These are phyloP conservation scores for Takashimella tepidaria DNA, from an alignment of 1,284 basidiomycete genomes.

Conservation along the genomic window DNA sequence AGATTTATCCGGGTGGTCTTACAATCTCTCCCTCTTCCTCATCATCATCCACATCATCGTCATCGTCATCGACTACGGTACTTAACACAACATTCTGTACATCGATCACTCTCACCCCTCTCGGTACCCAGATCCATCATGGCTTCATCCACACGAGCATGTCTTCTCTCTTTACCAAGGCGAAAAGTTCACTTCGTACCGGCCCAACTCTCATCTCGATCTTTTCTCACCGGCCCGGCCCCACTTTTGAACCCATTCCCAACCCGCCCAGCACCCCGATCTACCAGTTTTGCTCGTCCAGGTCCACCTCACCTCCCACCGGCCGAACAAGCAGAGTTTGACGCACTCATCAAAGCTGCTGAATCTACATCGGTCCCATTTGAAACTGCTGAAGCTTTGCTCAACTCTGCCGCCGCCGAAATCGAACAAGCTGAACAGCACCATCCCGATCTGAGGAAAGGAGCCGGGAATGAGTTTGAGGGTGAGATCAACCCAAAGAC, in stretches of 20 bases:
- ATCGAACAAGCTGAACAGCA: conserved; percentile 43
- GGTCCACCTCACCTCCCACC: conserved; percentile 44
- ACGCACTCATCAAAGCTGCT: conserved; percentile 40
- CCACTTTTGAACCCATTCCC: not conserved
- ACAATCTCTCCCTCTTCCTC: not conserved
- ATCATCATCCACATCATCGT: conserved; percentile 5
- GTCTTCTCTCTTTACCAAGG: not conserved
- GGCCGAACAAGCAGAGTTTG: conserved; percentile 48
- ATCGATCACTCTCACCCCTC: not conserved
- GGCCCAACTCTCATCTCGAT: not conserved
- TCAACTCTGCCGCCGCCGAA: conserved; percentile 10
- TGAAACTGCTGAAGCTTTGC: conserved; percentile 1
- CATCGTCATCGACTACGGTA: conserved; percentile 7
- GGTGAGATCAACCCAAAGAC: conserved; percentile 55
- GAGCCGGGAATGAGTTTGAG: conserved; percentile 51
- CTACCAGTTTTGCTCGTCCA: conserved; percentile 29
- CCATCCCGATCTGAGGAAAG: conserved; percentile 53
- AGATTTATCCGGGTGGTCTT: no score
- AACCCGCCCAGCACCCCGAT: not conserved
- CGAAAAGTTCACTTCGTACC: not conserved
- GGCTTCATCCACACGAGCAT: not conserved
- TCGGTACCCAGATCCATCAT: not conserved
- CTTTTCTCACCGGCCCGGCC: conserved; percentile 2
- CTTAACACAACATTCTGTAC: conserved; percentile 2
- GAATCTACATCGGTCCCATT: conserved; percentile 20